phyloP scores from a whole-genome alignment of 2,329 filamentous ascomycete species.

The Tolypocladium guangdongense region DNA sequence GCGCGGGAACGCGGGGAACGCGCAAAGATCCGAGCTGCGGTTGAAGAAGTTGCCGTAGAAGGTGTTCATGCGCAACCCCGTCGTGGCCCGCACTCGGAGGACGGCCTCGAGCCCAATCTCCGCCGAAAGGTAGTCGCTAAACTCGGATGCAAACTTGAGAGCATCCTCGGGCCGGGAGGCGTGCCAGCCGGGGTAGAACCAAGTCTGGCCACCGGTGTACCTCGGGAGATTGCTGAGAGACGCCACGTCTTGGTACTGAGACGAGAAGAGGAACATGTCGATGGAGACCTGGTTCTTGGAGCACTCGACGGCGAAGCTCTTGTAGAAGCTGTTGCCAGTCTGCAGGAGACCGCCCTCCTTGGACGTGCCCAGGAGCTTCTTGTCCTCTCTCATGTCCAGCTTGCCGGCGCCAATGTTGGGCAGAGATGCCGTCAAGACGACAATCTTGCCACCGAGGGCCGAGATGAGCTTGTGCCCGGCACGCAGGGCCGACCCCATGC shows the following conservation, averaged over 20 bases:
- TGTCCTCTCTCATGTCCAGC: conserved; percentile 89
- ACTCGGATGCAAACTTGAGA: conserved; percentile 94
- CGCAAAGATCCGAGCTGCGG: conserved; percentile 90
- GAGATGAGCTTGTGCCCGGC: conserved; percentile 95
- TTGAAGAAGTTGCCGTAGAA: conserved; percentile 99
- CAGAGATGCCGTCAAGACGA: conserved; percentile 78
- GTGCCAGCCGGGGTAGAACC: conserved; percentile 98
- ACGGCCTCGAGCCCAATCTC: conserved; percentile 96
- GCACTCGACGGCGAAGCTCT: conserved; percentile 97
- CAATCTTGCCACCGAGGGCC: conserved; percentile 87
- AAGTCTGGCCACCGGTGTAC: conserved; percentile 95
- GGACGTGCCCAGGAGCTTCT: conserved; percentile 86
- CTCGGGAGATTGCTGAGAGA: conserved; percentile 89
- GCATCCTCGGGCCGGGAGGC: conserved; percentile 88
- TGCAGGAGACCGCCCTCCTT: conserved; percentile 84
- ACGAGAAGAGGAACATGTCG: conserved; percentile 95
- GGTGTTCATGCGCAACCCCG: conserved; percentile 87
- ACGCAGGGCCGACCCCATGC: conserved; percentile 86
- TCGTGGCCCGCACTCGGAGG: conserved; percentile 87
- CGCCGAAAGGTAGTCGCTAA: conserved; percentile 91
- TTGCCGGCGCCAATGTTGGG: conserved; percentile 86
- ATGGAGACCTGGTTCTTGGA: conserved; percentile 98
- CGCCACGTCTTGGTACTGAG: conserved; percentile 94
- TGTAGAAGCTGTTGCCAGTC: conserved; percentile 94
- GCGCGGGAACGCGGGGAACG: conserved; percentile 93